Evolutionary conservation across 78 protist genomes (phyloP), one percentile per base, ranked within the genome.

Genomic region (Protostelium mycophagum): DNA sequence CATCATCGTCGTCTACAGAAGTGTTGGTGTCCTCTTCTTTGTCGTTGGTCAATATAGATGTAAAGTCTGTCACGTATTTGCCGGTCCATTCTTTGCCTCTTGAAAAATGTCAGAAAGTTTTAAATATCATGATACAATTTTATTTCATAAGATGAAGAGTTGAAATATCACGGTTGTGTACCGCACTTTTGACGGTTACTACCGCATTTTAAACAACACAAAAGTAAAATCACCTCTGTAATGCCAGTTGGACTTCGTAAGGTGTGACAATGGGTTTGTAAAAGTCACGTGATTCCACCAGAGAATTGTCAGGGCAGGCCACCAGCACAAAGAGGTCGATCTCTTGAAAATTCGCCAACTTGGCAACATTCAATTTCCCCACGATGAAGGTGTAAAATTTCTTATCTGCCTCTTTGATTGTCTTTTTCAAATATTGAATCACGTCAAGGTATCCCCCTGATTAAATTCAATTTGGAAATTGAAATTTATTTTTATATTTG

Each of bases 271-370:
- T 87, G 35, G 98, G 98, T 83, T 90, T 89, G 37, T 38, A 89
- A 37, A 88, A 94, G 35, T 94, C 95, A 84, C 87, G 63, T 37
- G 94, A 89, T 31, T 94, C 96, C n/a, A 97, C 35, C 31, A 97
- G 83, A 5, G 96, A 35, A 86, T 91, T 93, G 88, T 94, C 96
- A 9, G 97, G 92, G 31, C 97, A 97, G 39, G 97, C 97, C 28
- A 97, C 91, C 38, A 93, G 38, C 0, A 95, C 97, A 51, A 63
- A 97, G 5, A 89, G 86, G 83, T 95, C 97, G 37, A 97, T 90
- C 90, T 97, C 98, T 89, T 84, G 35, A 35, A 97, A 97, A 85
- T 97, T 97, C 9, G 97, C 98, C 83, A 97, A 83, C 93, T 97
- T 97, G 39, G 97, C 93, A 25, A 87, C 92, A 83, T 97, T 97